These are phyloP conservation scores for Annulohypoxylon stygium DNA, from an alignment of 495 filamentous ascomycete species.

Conservation along the genomic window DNA sequence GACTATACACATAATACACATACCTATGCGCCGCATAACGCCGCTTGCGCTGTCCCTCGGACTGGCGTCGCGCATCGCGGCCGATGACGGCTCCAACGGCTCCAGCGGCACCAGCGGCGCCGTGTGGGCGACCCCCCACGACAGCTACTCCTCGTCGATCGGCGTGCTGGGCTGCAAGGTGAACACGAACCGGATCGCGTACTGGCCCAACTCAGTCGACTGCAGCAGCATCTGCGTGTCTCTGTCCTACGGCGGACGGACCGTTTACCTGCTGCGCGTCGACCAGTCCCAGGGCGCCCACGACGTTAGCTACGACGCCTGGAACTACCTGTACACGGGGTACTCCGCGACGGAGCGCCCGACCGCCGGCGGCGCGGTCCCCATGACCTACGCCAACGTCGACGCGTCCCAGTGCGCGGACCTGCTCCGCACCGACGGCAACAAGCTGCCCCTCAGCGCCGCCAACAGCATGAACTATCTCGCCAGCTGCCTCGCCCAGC, in stretches of 20 bases:
- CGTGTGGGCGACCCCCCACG: slow-evolving; percentile 64
- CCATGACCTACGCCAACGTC: slow-evolving; percentile 59
- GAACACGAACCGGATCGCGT: slow-evolving; percentile 62
- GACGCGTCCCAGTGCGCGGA: slow-evolving; percentile 54
- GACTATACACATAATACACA: not conserved
- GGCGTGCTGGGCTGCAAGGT: slow-evolving; percentile 65
- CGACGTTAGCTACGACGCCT: slow-evolving; percentile 65
- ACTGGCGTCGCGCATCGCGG: slow-evolving; percentile 43
- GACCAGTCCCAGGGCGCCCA: slow-evolving; percentile 63
- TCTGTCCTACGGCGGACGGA: slow-evolving; percentile 57
- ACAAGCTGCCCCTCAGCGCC: slow-evolving; percentile 62
- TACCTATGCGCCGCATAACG: slow-evolving; percentile 35
- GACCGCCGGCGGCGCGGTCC: slow-evolving; percentile 56
- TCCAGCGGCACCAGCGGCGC: slow-evolving; percentile 34
- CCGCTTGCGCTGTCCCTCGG: slow-evolving; percentile 27
- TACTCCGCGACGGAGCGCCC: slow-evolving; percentile 59
- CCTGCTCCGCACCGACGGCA: slow-evolving; percentile 57
- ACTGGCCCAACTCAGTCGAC: slow-evolving; percentile 63
- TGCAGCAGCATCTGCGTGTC: slow-evolving; percentile 63
- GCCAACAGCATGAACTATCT: slow-evolving; percentile 66
- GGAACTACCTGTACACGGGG: slow-evolving; percentile 64
- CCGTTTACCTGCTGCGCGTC: slow-evolving; percentile 60
- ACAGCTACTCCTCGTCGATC: slow-evolving; percentile 63
- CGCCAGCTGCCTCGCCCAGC: slow-evolving; percentile 57
- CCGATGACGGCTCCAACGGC: slow-evolving; percentile 34